Evolutionary conservation across 148 eudicot species (phyloP).

Genomic region (Silene uniflora): DNA sequence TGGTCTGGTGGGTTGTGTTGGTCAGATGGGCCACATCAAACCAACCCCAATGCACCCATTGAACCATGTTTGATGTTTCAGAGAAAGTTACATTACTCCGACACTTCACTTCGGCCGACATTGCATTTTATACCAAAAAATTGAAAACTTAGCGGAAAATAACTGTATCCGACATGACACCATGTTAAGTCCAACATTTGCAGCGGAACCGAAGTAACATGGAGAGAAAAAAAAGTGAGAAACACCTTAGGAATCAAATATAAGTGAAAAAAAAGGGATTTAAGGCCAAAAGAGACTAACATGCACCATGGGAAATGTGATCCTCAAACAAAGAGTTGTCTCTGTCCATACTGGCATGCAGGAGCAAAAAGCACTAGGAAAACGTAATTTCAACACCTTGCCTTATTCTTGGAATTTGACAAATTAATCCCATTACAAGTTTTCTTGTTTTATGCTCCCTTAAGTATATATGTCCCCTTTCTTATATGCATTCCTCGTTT

Average conservation of each 20-base stretch:
- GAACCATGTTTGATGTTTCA: constrained; percentile 30
- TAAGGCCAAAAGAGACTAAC: constrained; percentile 24
- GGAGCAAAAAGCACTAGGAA: constrained; percentile 18
- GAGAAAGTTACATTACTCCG: neutral
- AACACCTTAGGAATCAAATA: neutral
- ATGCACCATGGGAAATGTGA: constrained; percentile 46
- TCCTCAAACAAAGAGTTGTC: constrained; percentile 42
- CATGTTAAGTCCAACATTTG: too few relatives aligned
- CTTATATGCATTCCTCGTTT: neutral
- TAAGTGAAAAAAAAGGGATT: constrained; percentile 6
- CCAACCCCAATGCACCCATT: constrained; percentile 28
- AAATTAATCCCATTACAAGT: constrained; percentile 9
- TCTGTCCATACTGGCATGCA: constrained; percentile 32
- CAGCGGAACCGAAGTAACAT: too few relatives aligned
- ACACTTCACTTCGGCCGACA: too few relatives aligned
- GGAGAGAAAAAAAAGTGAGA: neutral
- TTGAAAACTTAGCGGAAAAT: too few relatives aligned
- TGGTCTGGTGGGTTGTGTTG: constrained; percentile 32
- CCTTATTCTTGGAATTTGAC: constrained; percentile 24
- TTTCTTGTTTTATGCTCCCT: too few relatives aligned
- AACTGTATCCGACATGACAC: too few relatives aligned
- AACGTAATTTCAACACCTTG: constrained; percentile 16
- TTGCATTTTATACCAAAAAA: too few relatives aligned
- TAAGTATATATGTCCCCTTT: too few relatives aligned
- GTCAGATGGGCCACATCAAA: constrained; percentile 37